Evolutionary conservation across 1,284 basidiomycete genomes (phyloP).

Genomic region (Wallemia hederae): DNA sequence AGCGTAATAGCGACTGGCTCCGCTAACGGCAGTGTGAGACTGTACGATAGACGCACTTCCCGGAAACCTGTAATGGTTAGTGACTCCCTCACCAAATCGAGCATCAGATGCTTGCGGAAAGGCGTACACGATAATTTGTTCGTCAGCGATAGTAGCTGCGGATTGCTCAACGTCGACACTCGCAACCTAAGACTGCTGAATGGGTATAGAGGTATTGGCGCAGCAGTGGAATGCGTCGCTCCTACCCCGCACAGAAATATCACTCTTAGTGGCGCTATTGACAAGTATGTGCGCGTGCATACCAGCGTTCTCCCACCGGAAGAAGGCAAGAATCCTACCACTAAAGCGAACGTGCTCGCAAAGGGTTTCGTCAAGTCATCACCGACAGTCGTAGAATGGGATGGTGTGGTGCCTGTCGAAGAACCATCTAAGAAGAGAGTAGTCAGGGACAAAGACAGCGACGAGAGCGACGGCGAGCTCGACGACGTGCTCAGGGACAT

Average conservation of each 20-base stretch:
- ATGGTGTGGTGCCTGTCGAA: background rate
- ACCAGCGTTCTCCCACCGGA: background rate
- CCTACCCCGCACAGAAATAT: background rate
- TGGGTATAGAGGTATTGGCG: background rate
- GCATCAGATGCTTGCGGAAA: background rate
- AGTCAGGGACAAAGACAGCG: background rate
- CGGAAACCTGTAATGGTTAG: constrained; percentile 23
- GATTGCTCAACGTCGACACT: background rate
- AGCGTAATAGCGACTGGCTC: constrained; percentile 35
- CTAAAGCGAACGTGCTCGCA: background rate
- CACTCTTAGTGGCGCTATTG: background rate
- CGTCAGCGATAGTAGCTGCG: background rate
- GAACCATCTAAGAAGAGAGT: background rate
- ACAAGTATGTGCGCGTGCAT: background rate
- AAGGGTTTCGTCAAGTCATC: background rate
- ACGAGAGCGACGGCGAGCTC: background rate
- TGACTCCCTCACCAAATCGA: background rate
- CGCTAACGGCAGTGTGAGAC: constrained; percentile 38
- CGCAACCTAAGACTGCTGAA: background rate
- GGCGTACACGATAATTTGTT: background rate
- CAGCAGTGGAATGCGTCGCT: background rate
- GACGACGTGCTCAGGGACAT: background rate
- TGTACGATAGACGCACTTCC: constrained; percentile 48
- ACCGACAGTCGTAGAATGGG: background rate
- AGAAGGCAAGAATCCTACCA: background rate